Conservation (phyloP, 1,284 basidiomycete genomes). For the Trametes hirsuta region DNA sequence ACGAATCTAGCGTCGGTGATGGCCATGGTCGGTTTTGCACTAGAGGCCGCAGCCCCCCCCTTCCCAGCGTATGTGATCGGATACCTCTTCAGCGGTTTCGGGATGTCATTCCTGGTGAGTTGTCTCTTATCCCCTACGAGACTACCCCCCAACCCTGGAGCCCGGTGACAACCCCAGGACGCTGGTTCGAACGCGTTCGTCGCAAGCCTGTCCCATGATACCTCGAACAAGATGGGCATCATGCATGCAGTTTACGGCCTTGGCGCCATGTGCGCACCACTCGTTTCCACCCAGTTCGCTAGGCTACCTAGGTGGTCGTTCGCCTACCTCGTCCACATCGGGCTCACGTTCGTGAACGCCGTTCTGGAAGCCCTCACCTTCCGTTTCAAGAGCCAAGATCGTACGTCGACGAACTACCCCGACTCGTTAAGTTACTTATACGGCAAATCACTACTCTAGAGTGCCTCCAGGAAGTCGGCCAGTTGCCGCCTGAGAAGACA, state of each 20-base stretch:
- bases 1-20: conserved; percentile 31
- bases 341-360: conserved; percentile 51
- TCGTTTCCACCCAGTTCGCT: conserved; percentile 66
- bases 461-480: conserved; percentile 38
- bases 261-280: conserved; percentile 61
- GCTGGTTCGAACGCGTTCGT: conserved; percentile 60
- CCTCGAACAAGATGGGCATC: conserved; percentile 60
- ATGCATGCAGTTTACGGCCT: conserved; percentile 53
- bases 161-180: conserved; percentile 35
- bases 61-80: conserved; percentile 65
- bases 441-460: conserved; percentile 19
- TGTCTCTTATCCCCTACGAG: not conserved
- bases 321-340: conserved; percentile 64
- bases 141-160: not conserved
- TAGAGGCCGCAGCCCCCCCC: conserved; percentile 62
- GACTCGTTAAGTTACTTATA: too few species aligned
- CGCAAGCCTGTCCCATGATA: conserved; percentile 47
- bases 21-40: conserved; percentile 48
- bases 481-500: conserved; percentile 29
- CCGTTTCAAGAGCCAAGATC: conserved; percentile 55
- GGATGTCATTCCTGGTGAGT: conserved; percentile 54
- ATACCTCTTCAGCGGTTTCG: conserved; percentile 64
- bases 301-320: conserved; percentile 55
- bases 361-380: conserved; percentile 51
- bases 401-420: conserved; percentile 31